Conservation (phyloP, 441 rosid genomes). For the Geranium incanum region DNA sequence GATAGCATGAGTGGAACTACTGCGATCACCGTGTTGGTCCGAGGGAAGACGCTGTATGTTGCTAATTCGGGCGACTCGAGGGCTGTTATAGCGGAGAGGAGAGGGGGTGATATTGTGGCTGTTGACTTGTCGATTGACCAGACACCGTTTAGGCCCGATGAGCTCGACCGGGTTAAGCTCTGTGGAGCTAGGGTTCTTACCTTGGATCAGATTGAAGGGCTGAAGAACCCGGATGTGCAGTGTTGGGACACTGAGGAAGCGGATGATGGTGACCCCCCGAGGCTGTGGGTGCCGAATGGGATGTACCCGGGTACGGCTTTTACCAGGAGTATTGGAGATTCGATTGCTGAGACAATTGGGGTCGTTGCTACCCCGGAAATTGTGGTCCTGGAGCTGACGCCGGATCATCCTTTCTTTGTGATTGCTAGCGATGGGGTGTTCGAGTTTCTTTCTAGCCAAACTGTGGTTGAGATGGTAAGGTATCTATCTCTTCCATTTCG, state of each 20-base stretch:
- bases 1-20: slow-evolving; percentile 99
- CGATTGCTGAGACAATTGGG: slow-evolving; percentile 90
- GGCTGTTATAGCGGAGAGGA: slow-evolving; percentile 78
- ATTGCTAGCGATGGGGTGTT: slow-evolving; percentile 99
- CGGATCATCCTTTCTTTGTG: slow-evolving; percentile 83
- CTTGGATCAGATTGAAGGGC: slow-evolving; percentile 96
- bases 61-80: slow-evolving; percentile 94
- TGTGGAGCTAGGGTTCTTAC: slow-evolving; percentile 96
- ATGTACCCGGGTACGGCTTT: slow-evolving; percentile 99
- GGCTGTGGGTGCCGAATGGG: slow-evolving; percentile 90
- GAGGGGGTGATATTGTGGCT: slow-evolving; percentile 70
- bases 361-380: slow-evolving; percentile 97
- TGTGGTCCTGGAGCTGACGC: slow-evolving; percentile 73
- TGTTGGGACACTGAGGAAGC: slow-evolving; percentile 97
- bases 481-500: slow-evolving; percentile 22
- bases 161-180: slow-evolving; percentile 76
- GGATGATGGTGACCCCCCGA: slow-evolving; percentile 98
- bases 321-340: slow-evolving; percentile 95
- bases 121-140: slow-evolving; percentile 89
- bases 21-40: slow-evolving; percentile 81
- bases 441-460: slow-evolving; percentile 91
- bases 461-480: slow-evolving; percentile 98
- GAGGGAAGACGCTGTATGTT: slow-evolving; percentile 73
- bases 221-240: slow-evolving; percentile 86
- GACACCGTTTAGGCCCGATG: slow-evolving; percentile 85